A percentile compares a stretch with the other conserved stretches of the same genome.
Conservation (phyloP, 1,284 basidiomycete species). For the Sporisorium reilianum region DNA sequence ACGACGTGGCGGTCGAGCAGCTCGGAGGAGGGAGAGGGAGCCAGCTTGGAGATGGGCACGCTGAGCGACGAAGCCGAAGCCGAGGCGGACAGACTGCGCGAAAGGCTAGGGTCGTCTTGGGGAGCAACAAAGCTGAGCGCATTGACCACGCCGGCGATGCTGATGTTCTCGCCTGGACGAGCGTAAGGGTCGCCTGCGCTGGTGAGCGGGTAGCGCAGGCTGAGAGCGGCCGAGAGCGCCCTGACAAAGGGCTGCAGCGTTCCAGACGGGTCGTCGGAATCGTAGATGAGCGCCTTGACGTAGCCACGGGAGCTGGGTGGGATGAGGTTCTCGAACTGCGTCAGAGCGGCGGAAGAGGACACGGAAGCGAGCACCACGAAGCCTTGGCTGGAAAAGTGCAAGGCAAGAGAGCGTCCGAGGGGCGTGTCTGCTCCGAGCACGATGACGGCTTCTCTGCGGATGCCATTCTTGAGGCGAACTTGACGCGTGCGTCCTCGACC, state of each 20-base stretch:
- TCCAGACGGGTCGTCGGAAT: conserved; percentile 37
- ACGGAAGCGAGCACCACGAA: conserved; percentile 66
- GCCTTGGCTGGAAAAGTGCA: conserved; percentile 56
- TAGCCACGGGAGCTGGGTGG: conserved; percentile 62
- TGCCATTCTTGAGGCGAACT: conserved; percentile 47
- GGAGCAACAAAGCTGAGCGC: conserved; percentile 57
- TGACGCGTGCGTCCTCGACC: conserved; percentile 34
- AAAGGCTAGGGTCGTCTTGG: conserved; percentile 30
- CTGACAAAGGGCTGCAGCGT: conserved; percentile 54
- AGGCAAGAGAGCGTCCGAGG: conserved; percentile 57
- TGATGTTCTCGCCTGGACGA: conserved; percentile 59
- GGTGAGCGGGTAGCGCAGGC: conserved; percentile 63
- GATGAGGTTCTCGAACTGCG: conserved; percentile 59
- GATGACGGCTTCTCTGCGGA: conserved; percentile 59
- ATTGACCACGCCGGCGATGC: conserved; percentile 62
- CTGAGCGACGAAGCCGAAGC: conserved; percentile 23
- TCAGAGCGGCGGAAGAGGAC: conserved; percentile 39
- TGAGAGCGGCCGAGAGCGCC: conserved; percentile 56
- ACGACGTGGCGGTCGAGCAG: conserved; percentile 57
- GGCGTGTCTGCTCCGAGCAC: conserved; percentile 68
- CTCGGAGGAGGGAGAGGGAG: conserved; percentile 36
- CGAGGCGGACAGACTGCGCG: conserved; percentile 33
- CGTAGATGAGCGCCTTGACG: conserved; percentile 59
- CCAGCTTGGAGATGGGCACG: conserved; percentile 37
- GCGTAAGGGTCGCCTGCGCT: conserved; percentile 68